Evolutionary conservation across 345 rosid species (phyloP).

Genomic region (Dovyalis caffra): DNA sequence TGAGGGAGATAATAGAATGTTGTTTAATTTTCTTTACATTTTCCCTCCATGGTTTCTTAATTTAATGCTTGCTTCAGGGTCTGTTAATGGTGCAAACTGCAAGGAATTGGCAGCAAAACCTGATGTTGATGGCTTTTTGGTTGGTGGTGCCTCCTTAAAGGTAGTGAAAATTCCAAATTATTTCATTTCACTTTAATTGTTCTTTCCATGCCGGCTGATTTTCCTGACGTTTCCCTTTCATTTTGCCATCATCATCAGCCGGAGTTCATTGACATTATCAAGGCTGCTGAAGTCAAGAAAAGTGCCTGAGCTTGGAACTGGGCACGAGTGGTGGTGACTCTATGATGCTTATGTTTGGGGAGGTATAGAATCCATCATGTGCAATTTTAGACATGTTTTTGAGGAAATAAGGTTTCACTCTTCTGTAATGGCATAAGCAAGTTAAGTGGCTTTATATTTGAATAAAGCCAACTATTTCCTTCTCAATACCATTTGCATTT

Average conservation of each 20-base stretch:
- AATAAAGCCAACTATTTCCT: constrained; percentile 9
- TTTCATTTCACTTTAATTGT: not conserved
- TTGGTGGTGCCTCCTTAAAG: constrained; percentile 90
- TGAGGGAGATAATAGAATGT: not conserved
- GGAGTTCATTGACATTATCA: constrained; percentile 61
- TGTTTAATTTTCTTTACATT: not conserved
- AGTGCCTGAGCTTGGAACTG: constrained; percentile 24
- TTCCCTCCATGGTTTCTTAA: not conserved
- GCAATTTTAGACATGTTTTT: constrained; percentile 5
- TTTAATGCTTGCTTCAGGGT: constrained; percentile 41
- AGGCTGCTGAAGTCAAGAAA: constrained; percentile 52
- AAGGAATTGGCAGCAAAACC: constrained; percentile 72
- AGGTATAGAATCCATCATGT: not conserved
- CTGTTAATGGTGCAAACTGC: constrained; percentile 80
- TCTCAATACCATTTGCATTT: not conserved
- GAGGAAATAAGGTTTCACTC: constrained; percentile 22
- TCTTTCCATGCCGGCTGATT: not conserved
- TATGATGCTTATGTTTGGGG: not conserved
- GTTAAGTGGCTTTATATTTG: not conserved
- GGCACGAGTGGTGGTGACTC: not conserved
- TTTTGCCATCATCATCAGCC: constrained; percentile 28
- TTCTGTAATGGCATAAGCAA: constrained; percentile 4
- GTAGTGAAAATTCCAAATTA: constrained; percentile 22
- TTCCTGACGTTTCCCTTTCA: not conserved
- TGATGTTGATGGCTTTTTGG: constrained; percentile 88